Base-by-base conservation (phyloP, 1,284 basidiomycete species). In the Paramarasmius palmivorus region DNA sequence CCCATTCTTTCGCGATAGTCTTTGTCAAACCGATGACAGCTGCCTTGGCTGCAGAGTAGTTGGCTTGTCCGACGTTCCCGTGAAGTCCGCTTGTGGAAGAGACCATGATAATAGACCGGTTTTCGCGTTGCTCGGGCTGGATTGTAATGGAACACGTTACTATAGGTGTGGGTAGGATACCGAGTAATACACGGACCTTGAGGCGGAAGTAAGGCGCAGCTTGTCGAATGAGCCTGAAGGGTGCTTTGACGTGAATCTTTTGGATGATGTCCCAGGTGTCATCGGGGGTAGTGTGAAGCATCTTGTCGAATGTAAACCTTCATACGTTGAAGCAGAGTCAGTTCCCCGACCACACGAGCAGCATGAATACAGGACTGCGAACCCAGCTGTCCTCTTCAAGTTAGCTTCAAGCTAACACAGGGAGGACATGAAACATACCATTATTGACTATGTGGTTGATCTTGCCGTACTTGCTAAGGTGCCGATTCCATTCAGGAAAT, bases 381-480 rank as follows among this genome's bases (percentile, higher is more conserved):
- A 94, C 40, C 92, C 92, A 52, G 91, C 86, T 86, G 56, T 9
- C 14, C 25, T 34, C 52, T 20, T 44, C 34, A 52, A 45, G 10
- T 52, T 22, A 47, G 23, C 34, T 32, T 34, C n/a, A 23, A 48
- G 26, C 5, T 39, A 10, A 15, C 9, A 12, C 23, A 15, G n/a
- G 23, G 12, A 46, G 39, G 19, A 35, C n/a, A 49, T 38, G n/a
- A 5, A 14, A 65, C 71, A n/a, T 32, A 82, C 83, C 88, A 60
- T 93, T 93, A 74, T 92, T 93, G 39, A 93, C 80, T 54, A 94
- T 90, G 67, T 93, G 91, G 68, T 93, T 91, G 52, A 93, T 84
- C 66, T 90, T 88, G 22, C 89, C 89, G 60, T 84, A 92, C 60
- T 84, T 82, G 56, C 88, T 91, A 61, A 12, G 29, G 40, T n/a